Conservation (phyloP, 495 filamentous ascomycete species). For the Lasiosphaeria hispida region DNA sequence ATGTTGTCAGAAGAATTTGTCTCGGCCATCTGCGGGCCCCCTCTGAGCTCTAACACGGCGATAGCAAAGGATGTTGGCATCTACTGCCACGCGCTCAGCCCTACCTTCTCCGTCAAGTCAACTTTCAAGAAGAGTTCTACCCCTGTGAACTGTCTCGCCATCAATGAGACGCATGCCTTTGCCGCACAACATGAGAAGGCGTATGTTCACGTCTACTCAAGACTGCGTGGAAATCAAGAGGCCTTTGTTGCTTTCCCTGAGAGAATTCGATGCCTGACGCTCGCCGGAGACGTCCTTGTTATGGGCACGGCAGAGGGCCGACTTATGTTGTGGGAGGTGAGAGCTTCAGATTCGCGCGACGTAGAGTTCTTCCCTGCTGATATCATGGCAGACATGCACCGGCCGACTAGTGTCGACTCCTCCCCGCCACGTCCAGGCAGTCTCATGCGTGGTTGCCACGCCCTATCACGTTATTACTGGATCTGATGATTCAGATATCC, state of each 20-base stretch:
- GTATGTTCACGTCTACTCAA: constrained; percentile 84
- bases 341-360: constrained; percentile 7
- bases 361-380: neutral
- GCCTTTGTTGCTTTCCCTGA: constrained; percentile 82
- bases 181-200: constrained; percentile 88
- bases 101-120: constrained; percentile 63
- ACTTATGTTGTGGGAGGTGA: constrained; percentile 89
- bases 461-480: constrained; percentile 81
- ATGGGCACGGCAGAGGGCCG: constrained; percentile 85
- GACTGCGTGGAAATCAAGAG: constrained; percentile 80
- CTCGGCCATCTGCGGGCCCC: constrained; percentile 65
- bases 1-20: constrained; percentile 86
- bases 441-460: constrained; percentile 71
- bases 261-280: constrained; percentile 69
- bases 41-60: constrained; percentile 61
- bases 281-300: constrained; percentile 66
- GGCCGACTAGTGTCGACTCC: constrained; percentile 87
- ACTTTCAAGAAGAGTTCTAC: constrained; percentile 93
- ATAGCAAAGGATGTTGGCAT: constrained; percentile 76
- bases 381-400: constrained; percentile 62
- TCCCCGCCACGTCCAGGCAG: constrained; percentile 79
- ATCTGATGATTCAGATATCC: constrained; percentile 82
- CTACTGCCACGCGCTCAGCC: constrained; percentile 79
- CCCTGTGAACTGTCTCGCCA: constrained; percentile 71
- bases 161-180: constrained; percentile 82